These are phyloP conservation scores for Quercus mongolica DNA, from an alignment of 306 rosid species.

Conservation along the genomic window DNA sequence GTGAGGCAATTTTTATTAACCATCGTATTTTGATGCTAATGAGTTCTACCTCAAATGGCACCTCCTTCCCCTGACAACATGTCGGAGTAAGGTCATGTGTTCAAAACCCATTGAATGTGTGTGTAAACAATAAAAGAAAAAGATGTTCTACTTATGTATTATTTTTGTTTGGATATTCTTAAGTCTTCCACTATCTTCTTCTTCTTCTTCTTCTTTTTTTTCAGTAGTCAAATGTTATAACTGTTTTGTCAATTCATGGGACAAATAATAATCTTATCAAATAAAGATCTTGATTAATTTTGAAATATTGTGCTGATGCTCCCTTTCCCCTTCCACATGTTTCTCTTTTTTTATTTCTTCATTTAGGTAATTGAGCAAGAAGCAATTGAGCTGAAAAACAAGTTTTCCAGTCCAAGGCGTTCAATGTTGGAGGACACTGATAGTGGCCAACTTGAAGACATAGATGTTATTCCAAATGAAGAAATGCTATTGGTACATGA, in stretches of 20 bases:
- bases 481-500: conserved; percentile 81
- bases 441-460: conserved; percentile 91
- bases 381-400: conserved; percentile 82
- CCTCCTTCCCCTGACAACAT: too few species aligned
- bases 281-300: not conserved
- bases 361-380: conserved; percentile 76
- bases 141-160: not conserved
- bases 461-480: conserved; percentile 95
- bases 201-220: too few species aligned
- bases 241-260: not conserved
- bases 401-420: conserved; percentile 76
- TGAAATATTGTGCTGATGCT: not conserved
- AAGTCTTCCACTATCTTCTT: too few species aligned
- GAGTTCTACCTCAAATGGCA: too few species aligned
- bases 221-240: not conserved
- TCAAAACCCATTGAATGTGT: too few species aligned
- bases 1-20: too few species aligned
- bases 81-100: too few species aligned
- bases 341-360: not conserved
- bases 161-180: not conserved
- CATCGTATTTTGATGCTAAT: too few species aligned
- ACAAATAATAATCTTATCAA: not conserved
- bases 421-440: conserved; percentile 79
- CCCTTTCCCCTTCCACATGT: not conserved
- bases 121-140: too few species aligned